A percentile compares a stretch with the other conserved stretches of the same genome.
phyloP scores from a whole-genome alignment of 805 yeast genomes.

The Ogataea naganishii region DNA sequence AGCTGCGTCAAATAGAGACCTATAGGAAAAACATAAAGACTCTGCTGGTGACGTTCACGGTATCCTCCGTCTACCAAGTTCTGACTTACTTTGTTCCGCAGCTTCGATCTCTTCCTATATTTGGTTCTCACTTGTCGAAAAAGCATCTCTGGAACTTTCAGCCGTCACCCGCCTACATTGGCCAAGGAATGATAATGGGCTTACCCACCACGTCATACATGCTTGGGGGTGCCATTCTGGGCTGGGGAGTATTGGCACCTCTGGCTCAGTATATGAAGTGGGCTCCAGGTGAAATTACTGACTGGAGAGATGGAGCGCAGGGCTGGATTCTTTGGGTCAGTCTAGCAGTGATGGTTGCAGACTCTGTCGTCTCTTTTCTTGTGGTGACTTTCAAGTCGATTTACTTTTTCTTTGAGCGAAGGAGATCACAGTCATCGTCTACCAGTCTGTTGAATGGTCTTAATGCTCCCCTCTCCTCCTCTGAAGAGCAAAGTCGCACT shows the following conservation, averaged over 20 bases:
- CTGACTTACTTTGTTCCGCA: constrained; percentile 66
- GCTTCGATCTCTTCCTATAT: constrained; percentile 60
- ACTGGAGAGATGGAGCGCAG: constrained; percentile 90
- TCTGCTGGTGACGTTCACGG: constrained; percentile 48
- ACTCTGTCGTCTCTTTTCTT: constrained; percentile 72
- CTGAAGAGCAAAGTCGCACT: constrained; percentile 5
- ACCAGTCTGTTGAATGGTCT: constrained; percentile 1
- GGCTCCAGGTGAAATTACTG: constrained; percentile 87
- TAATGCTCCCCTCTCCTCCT: constrained; percentile 1
- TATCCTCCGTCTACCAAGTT: constrained; percentile 69
- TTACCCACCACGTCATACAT: constrained; percentile 82
- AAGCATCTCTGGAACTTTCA: constrained; percentile 80
- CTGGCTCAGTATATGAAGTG: constrained; percentile 60
- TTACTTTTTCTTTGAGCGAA: constrained; percentile 2
- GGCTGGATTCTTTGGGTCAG: constrained; percentile 98
- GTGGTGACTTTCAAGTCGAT: constrained; percentile 47
- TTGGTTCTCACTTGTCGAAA: constrained; percentile 56
- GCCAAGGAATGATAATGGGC: constrained; percentile 98
- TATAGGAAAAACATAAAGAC: constrained; percentile 55
- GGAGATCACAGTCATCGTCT: neutral
- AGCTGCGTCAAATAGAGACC: constrained; percentile 17
- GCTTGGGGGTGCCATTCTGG: constrained; percentile 82
- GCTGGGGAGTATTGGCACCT: constrained; percentile 93
- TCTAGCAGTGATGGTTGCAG: constrained; percentile 88
- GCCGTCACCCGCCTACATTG: constrained; percentile 95